These are phyloP conservation scores for Scortechinia acanthostroma DNA, from an alignment of 2,329 filamentous ascomycete species.

Conservation along the genomic window DNA sequence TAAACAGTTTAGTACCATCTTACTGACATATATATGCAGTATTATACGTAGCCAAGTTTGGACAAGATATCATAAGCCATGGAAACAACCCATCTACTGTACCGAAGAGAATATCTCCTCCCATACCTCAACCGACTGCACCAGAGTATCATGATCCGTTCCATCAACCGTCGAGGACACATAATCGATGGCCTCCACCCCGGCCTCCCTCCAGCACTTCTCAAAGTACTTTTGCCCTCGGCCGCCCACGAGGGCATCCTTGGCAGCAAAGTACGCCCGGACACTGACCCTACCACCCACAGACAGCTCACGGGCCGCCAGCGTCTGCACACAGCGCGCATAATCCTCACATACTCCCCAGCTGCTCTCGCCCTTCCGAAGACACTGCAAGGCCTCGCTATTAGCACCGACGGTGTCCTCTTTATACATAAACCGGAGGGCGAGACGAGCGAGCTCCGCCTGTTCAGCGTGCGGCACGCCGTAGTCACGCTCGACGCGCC, in stretches of 20 bases:
- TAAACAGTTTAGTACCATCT: too few species aligned
- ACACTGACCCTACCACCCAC: slow-evolving; percentile 13
- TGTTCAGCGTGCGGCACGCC: slow-evolving; percentile 4
- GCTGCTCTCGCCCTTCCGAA: slow-evolving; percentile 16
- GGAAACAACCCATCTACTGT: too few species aligned
- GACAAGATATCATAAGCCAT: too few species aligned
- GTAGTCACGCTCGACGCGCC: not conserved
- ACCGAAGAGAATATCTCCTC: not conserved
- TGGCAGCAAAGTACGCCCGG: slow-evolving; percentile 21
- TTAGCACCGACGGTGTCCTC: slow-evolving; percentile 23
- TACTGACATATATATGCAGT: too few species aligned
- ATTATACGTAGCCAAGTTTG: too few species aligned
- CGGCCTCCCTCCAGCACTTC: slow-evolving; percentile 25
- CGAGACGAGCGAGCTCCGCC: slow-evolving; percentile 9
- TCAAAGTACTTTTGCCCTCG: slow-evolving; percentile 31
- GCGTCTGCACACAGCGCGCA: slow-evolving; percentile 14
- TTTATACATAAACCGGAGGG: slow-evolving; percentile 9
- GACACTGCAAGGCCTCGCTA: slow-evolving; percentile 24
- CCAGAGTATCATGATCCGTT: not conserved
- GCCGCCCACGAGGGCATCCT: slow-evolving; percentile 30
- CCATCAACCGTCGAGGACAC: not conserved
- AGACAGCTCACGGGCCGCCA: slow-evolving; percentile 9
- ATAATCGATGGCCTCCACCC: not conserved
- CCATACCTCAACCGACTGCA: not conserved
- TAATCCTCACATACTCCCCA: slow-evolving; percentile 23